Conservation (phyloP, 2,329 filamentous ascomycete species). For the Arthrocladium fulminans region DNA sequence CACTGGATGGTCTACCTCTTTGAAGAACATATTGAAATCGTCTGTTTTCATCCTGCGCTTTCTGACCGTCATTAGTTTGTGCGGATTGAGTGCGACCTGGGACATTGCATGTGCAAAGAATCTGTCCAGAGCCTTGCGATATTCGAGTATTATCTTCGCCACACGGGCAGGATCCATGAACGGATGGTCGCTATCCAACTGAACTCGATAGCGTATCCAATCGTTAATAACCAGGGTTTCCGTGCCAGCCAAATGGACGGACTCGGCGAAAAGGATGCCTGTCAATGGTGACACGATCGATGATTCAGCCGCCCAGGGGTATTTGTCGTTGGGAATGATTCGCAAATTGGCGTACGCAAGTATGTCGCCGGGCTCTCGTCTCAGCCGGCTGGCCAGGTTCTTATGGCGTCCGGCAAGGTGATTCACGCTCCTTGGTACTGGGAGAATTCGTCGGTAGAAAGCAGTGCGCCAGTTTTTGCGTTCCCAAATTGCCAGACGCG, state of each 20-base stretch:
- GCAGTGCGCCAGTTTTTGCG: background rate
- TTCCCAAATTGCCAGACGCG: conserved; percentile 15
- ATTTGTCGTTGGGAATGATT: conserved; percentile 3
- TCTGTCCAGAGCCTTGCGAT: conserved; percentile 18
- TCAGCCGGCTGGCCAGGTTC: background rate
- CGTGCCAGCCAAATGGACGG: conserved; percentile 3
- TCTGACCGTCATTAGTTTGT: background rate
- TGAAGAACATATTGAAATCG: conserved; percentile 1
- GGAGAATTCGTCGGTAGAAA: background rate
- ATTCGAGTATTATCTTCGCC: conserved; percentile 14
- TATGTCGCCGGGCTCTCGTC: conserved; percentile 13
- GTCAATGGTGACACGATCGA: conserved; percentile 18
- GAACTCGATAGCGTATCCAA: conserved; percentile 12
- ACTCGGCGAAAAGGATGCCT: conserved; percentile 14
- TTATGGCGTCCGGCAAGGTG: background rate
- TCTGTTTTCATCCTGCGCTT: background rate
- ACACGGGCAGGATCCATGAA: background rate
- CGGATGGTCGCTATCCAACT: conserved; percentile 1
- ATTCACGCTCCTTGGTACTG: conserved; percentile 1
- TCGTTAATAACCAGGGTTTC: conserved; percentile 14
- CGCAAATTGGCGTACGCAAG: conserved; percentile 14
- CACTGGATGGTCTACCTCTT: conserved; percentile 1
- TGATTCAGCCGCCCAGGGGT: conserved; percentile 14
- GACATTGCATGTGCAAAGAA: conserved; percentile 12
- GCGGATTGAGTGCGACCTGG: background rate